These are phyloP conservation scores for Phaseolus lunatus DNA, from an alignment of 306 rosid species.

Conservation along the genomic window DNA sequence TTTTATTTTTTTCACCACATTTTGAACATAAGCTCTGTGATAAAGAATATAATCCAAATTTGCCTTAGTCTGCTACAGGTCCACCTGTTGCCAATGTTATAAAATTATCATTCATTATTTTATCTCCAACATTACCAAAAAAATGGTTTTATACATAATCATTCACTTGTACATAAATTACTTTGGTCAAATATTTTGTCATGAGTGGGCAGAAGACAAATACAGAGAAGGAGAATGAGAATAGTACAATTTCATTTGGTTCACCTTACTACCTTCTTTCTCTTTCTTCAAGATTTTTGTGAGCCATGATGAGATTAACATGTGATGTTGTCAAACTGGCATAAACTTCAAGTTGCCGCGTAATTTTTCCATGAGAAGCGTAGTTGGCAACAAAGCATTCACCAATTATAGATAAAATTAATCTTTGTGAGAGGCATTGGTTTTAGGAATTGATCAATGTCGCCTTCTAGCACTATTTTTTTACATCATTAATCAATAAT, in stretches of 20 bases:
- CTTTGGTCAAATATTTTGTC: conserved; percentile 21
- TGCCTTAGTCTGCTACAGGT: conserved; percentile 33
- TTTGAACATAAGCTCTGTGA: conserved; percentile 40
- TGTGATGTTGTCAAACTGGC: conserved; percentile 45
- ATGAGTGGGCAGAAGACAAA: too few relatives aligned
- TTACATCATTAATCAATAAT: conserved; percentile 5
- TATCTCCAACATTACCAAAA: too few relatives aligned
- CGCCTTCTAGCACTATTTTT: not conserved
- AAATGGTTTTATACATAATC: not conserved
- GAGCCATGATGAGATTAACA: conserved; percentile 52
- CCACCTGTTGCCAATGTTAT: not conserved
- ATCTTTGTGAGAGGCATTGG: conserved; percentile 30
- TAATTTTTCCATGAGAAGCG: conserved; percentile 30
- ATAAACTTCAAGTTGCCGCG: conserved; percentile 49
- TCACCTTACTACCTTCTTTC: not conserved
- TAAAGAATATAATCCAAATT: conserved; percentile 42
- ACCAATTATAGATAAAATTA: not conserved
- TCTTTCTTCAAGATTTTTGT: conserved; percentile 6
- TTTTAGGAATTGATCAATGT: conserved; percentile 42
- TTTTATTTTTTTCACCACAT: conserved; percentile 26
- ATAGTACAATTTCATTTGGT: conserved; percentile 25
- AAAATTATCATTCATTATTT: conserved; percentile 6
- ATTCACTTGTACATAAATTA: not conserved
- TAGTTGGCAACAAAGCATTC: not conserved
- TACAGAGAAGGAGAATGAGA: conserved; percentile 23